Evolutionary conservation across 1,139 yeast species (phyloP), one percentile per base, ranked within the genome.

Genomic region (Candida albicans): DNA sequence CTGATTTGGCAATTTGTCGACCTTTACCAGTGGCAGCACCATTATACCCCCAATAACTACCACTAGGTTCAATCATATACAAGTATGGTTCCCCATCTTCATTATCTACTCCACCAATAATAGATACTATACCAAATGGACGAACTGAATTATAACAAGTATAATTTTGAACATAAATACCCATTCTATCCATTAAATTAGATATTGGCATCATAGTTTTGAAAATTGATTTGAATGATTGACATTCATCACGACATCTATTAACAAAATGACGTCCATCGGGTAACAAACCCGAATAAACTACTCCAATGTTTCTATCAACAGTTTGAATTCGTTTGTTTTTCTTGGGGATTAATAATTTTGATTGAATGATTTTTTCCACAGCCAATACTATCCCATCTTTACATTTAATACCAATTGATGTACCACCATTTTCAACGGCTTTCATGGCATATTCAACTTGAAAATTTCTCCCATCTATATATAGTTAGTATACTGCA

Each of bases 11-110:
- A 24, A 89, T 81, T 67, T 93, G 99, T 65, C 98, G 83, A 37
- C 99, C 99, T 65, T 93, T 95, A 49, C 99, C 99, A 4, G 97
- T 82, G 30, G 99, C 99, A 40, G 97, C 96, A 45, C 97, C 99
- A 43, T 80, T 78, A 67, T 93, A 95, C 38, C 99, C 99, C 98
- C 99, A 93, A 60, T 84, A 87, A 1, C 90, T 76, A 49, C 99
- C 99, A 64, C 96, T 87, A 52, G 99, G 99, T 65, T 95, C 99
- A 50, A 95, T 78, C 97, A 93, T 91, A 69, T 87, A 91, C 59
- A 95, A 77, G 62, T 91, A 97, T 32, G 96, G 83, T 8, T 96
- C 96, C 50, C 85, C 80, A 35, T 96, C 96, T 50, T 85, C 80
- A 35, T 80, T 83, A 63, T 91, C 98, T 40, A 88, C 82, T 50